A percentile compares a stretch with the other conserved stretches of the same genome.
These are phyloP conservation scores for Meyerozyma guilliermondii DNA, from an alignment of 1,139 yeast species.

Conservation along the genomic window DNA sequence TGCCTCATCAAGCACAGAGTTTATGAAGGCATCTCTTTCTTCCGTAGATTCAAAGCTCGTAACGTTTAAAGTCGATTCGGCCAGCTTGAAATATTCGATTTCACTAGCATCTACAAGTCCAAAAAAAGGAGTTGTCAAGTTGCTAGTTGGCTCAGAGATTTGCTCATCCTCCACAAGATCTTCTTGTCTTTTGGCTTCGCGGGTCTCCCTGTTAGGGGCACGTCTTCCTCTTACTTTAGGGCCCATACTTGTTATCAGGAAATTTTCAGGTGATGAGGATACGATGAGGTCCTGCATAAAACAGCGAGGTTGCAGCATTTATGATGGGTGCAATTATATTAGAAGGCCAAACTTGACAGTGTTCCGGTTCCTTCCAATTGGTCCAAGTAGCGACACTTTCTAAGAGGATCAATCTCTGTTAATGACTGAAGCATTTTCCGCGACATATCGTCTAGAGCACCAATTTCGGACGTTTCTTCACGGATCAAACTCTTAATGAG, in stretches of 20 bases:
- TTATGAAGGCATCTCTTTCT: conserved; percentile 67
- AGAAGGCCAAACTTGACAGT: background rate
- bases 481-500: conserved; percentile 34
- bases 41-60: conserved; percentile 74
- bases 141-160: background rate
- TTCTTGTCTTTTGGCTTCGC: background rate
- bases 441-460: conserved; percentile 19
- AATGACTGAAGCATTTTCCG: conserved; percentile 35
- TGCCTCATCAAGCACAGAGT: conserved; percentile 79
- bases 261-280: background rate
- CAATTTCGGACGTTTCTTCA: conserved; percentile 10
- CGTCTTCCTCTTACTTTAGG: background rate
- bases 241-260: background rate
- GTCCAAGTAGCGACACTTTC: conserved; percentile 56
- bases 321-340: background rate
- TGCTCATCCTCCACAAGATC: background rate
- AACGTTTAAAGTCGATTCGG: conserved; percentile 79
- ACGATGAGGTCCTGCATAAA: conserved; percentile 1
- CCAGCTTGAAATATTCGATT: conserved; percentile 85
- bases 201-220: conserved; percentile 1
- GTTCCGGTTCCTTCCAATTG: conserved; percentile 18
- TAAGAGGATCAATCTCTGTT: conserved; percentile 60
- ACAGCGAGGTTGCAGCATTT: background rate
- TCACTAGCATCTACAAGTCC: conserved; percentile 84
- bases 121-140: conserved; percentile 44